Base-by-base conservation (phyloP, 768 basidiomycete genomes). In the Podaxis sp. region DNA sequence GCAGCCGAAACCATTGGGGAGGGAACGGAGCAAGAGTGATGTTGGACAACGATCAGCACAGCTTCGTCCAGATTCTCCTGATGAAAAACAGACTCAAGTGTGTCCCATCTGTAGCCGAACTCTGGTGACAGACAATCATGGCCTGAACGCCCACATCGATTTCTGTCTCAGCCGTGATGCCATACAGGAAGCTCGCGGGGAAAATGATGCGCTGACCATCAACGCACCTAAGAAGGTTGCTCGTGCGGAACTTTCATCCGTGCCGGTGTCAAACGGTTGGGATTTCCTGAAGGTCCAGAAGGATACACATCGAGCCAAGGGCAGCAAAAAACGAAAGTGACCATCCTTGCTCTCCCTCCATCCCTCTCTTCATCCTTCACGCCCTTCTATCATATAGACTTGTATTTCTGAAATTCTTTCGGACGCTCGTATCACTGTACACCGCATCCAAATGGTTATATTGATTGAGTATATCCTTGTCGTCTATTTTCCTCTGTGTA, bases 81-180 rank as follows among this genome's bases (percentile, higher is more conserved):
- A 40, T 52, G 32, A 58, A 13, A 32, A 55, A 50, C 70, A 76
- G 57, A 69, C 67, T n/a, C 79, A 83, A 57, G 71, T 72, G 0
- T 95, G 93, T 71, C 93, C 95, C 3, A 76, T 95, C 23, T 95
- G 92, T 66, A 69, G 73, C 25, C 85, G 83, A 68, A 70, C 73
- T 11, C 70, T 93, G 57, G 74, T 80, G 62, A 84, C 81, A 1
- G 86, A 93, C 70, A 97, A 97, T 69, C 77, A 81, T 51, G 87
- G 82, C 4, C 73, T 97, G 36, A 96, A 97, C 68, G 78, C 83
- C n/a, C 94, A 97, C 67, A 80, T 97, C 47, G 94, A 97, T 71
- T 90, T 87, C 67, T 97, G 95, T 68, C 72, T 97, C 54, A 95
- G 91, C 69, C 83, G 85, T 61, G 83, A 81, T 23, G 89, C 85